These are phyloP conservation scores for Diaporthe amygdali DNA, from an alignment of 2,329 filamentous ascomycete species.

Conservation along the genomic window DNA sequence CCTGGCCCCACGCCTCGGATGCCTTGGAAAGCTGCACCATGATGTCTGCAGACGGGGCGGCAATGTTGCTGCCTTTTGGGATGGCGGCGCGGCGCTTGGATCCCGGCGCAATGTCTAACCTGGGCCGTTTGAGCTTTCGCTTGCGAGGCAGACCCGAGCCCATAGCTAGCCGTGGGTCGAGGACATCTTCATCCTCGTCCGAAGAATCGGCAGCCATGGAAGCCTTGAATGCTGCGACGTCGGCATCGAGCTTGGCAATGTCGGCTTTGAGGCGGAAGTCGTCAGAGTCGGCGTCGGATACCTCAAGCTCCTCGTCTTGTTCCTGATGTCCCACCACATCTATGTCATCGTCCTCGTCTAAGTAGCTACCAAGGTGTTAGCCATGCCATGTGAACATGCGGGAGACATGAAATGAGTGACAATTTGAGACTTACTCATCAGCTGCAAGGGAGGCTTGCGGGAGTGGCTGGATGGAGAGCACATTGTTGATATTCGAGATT, in stretches of 20 bases:
- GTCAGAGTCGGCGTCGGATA: slow-evolving; percentile 48
- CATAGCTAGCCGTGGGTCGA: slow-evolving; percentile 21
- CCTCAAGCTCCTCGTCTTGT: slow-evolving; percentile 28
- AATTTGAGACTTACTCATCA: slow-evolving; percentile 14
- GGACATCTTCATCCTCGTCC: slow-evolving; percentile 7
- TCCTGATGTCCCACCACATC: slow-evolving; percentile 16
- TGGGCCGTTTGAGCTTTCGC: slow-evolving; percentile 22
- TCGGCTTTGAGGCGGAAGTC: slow-evolving; percentile 44
- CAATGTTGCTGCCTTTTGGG: slow-evolving; percentile 60
- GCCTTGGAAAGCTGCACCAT: slow-evolving; percentile 70
- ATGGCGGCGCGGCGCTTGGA: slow-evolving; percentile 30
- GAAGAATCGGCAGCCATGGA: slow-evolving; percentile 31
- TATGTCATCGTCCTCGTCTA: slow-evolving; percentile 30
- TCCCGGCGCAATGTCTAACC: slow-evolving; percentile 12
- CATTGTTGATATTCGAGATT: slow-evolving; percentile 21
- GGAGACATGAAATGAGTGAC: not conserved
- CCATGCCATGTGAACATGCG: too few relatives aligned
- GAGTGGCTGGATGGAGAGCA: slow-evolving; percentile 18
- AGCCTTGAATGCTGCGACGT: slow-evolving; percentile 38
- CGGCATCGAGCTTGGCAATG: slow-evolving; percentile 43
- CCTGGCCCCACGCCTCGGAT: slow-evolving; percentile 69
- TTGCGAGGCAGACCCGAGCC: slow-evolving; percentile 21
- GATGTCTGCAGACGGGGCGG: slow-evolving; percentile 74
- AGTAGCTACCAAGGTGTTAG: slow-evolving; percentile 12
- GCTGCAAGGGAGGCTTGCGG: slow-evolving; percentile 1